phyloP scores from a whole-genome alignment of 129 eudicot genomes.

The Tagetes patula region DNA sequence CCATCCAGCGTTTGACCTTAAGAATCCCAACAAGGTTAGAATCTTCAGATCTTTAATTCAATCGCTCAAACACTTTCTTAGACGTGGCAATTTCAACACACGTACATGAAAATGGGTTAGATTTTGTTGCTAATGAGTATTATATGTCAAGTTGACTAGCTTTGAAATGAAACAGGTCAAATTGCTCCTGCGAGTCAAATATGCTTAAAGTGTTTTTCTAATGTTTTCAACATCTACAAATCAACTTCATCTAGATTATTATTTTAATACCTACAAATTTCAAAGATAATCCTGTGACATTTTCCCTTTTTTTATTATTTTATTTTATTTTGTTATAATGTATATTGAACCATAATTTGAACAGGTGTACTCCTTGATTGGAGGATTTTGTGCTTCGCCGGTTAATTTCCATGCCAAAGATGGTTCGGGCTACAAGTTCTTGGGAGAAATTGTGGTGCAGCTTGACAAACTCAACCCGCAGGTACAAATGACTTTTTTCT shows the following conservation, averaged over 20 bases:
- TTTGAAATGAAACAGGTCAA: not conserved
- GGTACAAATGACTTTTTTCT: constrained; percentile 39
- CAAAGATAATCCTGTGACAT: not conserved
- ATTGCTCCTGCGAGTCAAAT: not conserved
- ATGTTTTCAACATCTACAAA: not conserved
- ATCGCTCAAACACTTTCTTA: not conserved
- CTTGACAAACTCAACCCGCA: constrained; percentile 97
- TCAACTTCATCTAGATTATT: not conserved
- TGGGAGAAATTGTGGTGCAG: constrained; percentile 85
- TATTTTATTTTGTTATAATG: not conserved
- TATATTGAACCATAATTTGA: not conserved
- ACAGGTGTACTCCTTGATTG: constrained; percentile 81
- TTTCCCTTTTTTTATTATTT: too few relatives aligned
- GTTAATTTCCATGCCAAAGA: constrained; percentile 92
- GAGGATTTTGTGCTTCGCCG: constrained; percentile 91
- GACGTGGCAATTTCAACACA: not conserved
- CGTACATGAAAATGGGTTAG: not conserved
- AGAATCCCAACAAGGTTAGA: constrained; percentile 89
- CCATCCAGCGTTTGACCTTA: constrained; percentile 90
- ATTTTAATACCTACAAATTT: not conserved
- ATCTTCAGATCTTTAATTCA: not conserved
- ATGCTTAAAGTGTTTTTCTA: not conserved
- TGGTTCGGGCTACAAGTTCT: constrained; percentile 89
- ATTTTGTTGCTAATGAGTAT: not conserved
- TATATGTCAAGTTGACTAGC: not conserved